Evolutionary conservation across 2,329 filamentous ascomycete genomes (phyloP), one percentile per base, ranked within the genome.

Genomic region (Leptographium lundbergii): DNA sequence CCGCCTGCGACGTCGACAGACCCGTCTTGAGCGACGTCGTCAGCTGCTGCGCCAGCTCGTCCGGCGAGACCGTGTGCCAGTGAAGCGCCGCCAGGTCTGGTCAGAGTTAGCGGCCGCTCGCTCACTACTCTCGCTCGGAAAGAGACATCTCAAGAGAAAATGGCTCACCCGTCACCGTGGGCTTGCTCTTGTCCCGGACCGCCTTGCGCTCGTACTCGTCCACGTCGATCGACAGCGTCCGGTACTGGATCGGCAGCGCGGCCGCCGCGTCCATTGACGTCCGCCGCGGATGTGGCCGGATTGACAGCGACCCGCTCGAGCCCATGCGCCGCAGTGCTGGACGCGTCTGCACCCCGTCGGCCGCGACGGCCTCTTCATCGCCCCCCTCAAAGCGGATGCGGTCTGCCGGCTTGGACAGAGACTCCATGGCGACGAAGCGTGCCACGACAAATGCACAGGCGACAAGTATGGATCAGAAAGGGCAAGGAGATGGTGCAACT

Each of bases 51-150:
- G 79, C 75, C n/a, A 88, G 72, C 60, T 87, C 81, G 7, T 81
- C 73, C 14, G 76, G 66, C 0, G 80, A 69, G 13, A 87, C 71
- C 0, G 73, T 81, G 68, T 90, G 87, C 84, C 86, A 88, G 66
- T 88, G 82, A 56, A 89, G 75, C 60, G 78, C 76, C 56, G 77
- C 80, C 58, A 86, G 77, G 62, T 85, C 81, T 84, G 32, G 5
- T 7, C 3, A 14, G 36, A 5, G 19, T 55, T 14, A 32, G 29
- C 7, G n/a, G 7, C 19, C 6, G n/a, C n/a, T n/a, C n/a, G n/a
- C n/a, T n/a, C n/a, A n/a, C n/a, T n/a, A n/a, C n/a, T n/a, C n/a
- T n/a, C n/a, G n/a, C n/a, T 24, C 45, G 13, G n/a, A 22, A 9
- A 47, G n/a, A n/a, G n/a, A n/a, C n/a, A n/a, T n/a, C n/a, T n/a